These are phyloP conservation scores for Pyrus pyrifolia DNA, from an alignment of 306 rosid genomes.

Conservation along the genomic window DNA sequence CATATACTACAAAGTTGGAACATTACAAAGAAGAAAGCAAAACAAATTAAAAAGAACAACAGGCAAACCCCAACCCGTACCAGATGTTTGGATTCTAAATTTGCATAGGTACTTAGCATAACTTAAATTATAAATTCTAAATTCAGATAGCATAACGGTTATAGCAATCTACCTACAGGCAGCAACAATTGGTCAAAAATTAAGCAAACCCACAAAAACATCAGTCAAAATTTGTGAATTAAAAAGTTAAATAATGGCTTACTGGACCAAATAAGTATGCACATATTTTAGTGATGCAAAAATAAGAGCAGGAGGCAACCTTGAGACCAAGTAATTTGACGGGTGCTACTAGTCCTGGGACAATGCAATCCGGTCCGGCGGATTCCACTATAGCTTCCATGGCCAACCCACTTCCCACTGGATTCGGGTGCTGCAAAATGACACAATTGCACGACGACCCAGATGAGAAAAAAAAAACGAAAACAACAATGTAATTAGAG, in stretches of 20 bases:
- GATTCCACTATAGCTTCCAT: slow-evolving; percentile 74
- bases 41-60: not conserved
- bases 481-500: not conserved
- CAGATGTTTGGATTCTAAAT: not conserved
- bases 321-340: slow-evolving; percentile 71
- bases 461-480: not conserved
- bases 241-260: not conserved
- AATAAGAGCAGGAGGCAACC: slow-evolving; percentile 29
- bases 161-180: too few species aligned
- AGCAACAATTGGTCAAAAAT: not conserved
- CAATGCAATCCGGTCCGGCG: slow-evolving; percentile 89
- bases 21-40: not conserved
- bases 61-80: not conserved
- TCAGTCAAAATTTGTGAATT: not conserved
- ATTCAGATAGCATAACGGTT: too few species aligned
- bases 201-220: too few species aligned
- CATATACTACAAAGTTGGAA: not conserved
- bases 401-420: slow-evolving; percentile 75
- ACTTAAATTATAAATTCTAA: too few species aligned
- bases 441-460: not conserved
- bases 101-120: too few species aligned
- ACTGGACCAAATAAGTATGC: not conserved
- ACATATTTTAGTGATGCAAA: not conserved
- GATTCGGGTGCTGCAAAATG: slow-evolving; percentile 56
- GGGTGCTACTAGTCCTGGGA: slow-evolving; percentile 74